Evolutionary conservation across 2,329 filamentous ascomycete species (phyloP), one percentile per base, ranked within the genome.

Genomic region (Aspergillus sojae): DNA sequence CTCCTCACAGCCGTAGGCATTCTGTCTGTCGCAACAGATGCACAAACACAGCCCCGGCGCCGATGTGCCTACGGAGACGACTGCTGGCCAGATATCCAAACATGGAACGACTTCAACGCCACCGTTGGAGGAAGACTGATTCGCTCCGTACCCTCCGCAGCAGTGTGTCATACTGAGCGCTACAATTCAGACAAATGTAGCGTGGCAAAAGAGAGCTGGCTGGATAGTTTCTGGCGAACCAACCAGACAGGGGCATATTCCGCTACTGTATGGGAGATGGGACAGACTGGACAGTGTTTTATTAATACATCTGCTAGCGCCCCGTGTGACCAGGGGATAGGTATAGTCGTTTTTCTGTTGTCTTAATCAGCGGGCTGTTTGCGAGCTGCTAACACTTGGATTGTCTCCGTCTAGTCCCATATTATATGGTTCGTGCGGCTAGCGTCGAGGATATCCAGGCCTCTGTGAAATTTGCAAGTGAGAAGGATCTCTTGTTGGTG

Each of bases 31-130:
- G 39, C 39, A 23, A 16, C 11, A 0, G 55, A 45, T 5, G 39
- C 55, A 19, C 26, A 28, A 45, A 21, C 2, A 1, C 55, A 30
- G 14, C 12, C 36, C 9, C 55, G 55, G 10, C 55, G 52, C 21
- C 26, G 52, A 9, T 56, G 50, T 30, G 26, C 58, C 19, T 59
- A 54, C 11, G 57, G 57, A 7, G 52, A 60, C 5, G 32, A 23
- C 23, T 60, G 52, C 26, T 63, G 61, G 61, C 61, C 61, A 2
- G 34, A 39, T 14, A 16, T 16, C 0, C 50, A 60, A 5, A 36
- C 45, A 34, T 63, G 61, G 61, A 26, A 60, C 11, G 32, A 34
- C n/a, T 57, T 63, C 45, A 63, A 63, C 36, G 30, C 41, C 10
- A 63, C 57, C 3, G 11, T 63, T 28, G 30, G 21, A 1, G 61